Evolutionary conservation across 805 yeast genomes (phyloP), one percentile per base, ranked within the genome.

Genomic region (Isabelozyma rhagii): DNA sequence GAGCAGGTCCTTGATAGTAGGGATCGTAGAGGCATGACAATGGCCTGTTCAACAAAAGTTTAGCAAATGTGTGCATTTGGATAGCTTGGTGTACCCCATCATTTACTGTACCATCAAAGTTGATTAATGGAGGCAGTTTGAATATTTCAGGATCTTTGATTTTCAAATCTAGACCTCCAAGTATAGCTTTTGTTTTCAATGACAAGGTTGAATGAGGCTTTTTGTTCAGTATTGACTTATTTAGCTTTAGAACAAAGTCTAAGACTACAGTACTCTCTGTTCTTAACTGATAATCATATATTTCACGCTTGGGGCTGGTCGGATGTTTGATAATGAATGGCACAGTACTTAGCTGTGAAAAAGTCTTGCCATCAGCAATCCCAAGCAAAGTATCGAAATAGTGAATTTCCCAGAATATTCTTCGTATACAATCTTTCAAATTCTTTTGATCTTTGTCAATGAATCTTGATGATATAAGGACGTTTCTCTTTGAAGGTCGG

Each of bases 1-100:
- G 36, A 10, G 36, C 36, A 31, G 36, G 36, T 2, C 36, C 36
- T 8, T 31, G 36, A 31, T 31, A 31, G 3, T 31, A 31, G 4
- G 36, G 36, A 10, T 47, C 60, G 27, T 58, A 39, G 41, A 66
- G 29, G 63, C 71, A 43, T 28, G 83, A 78, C 49, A 79, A 70
- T 2, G 83, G 84, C 49, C 83, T 60, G 58, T 79, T 82, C 3
- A 79, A 76, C 54, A 79, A 79, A n/a, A 80, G 77, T 52, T 75
- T 77, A 1, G 83, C 82, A 59, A 79, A 79, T 50, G 75, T 75
- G 47, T 74, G 65, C 60, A 80, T 60, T 48, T 78, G 65, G 8
- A 75, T 66, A 1, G 82, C 71, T 54, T 80, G 83, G 47, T 78
- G 81, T 3, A 79, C 75, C 28, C 83, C 84, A 49, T 80, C 82